Base-by-base conservation (phyloP, 805 yeast species). In the Yarrowia bubula region DNA sequence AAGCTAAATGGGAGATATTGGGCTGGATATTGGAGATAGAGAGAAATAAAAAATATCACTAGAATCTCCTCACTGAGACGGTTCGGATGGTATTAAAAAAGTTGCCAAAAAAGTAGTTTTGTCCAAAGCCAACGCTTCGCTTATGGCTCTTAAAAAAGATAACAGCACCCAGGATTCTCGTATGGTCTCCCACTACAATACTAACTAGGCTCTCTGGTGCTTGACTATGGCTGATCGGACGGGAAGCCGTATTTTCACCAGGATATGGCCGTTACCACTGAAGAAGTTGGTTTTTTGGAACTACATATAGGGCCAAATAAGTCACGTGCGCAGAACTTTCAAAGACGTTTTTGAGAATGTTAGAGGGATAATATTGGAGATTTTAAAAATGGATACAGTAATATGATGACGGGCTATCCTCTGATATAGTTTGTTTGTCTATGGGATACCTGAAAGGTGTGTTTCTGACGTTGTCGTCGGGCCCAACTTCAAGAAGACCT, bases 171-270 rank as follows among this genome's bases (percentile, higher is more conserved):
- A 44, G 48, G 48, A 44, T 44, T 44, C 48, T 44, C 48, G 48
- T 44, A 44, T 44, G 48, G 48, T 44, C 48, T 44, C 48, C 48
- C 48, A 44, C 48, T 44, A 44, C 48, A 44, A 44, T 44, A 44
- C 48, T 44, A 44, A 44, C 48, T 44, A 44, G 48, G 48, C 48
- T 44, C 48, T 44, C 48, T 44, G 48, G 48, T 44, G 48, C 48
- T 44, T 44, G 48, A 44, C 48, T 44, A 44, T 44, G 48, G 48
- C 48, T 44, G 48, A 44, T 44, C 48, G 48, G 48, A 44, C 48
- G 48, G 48, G 48, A 44, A 44, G 48, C 48, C 48, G 48, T 44
- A 44, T 44, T 44, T 44, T 44, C 48, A 44, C 48, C 48, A 44
- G 48, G 48, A 44, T 44, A 44, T 44, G 48, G 48, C 48, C 48